phyloP scores from a whole-genome alignment of 371 early-diverging fungal genomes.

The Choanephora cucurbitarum region DNA sequence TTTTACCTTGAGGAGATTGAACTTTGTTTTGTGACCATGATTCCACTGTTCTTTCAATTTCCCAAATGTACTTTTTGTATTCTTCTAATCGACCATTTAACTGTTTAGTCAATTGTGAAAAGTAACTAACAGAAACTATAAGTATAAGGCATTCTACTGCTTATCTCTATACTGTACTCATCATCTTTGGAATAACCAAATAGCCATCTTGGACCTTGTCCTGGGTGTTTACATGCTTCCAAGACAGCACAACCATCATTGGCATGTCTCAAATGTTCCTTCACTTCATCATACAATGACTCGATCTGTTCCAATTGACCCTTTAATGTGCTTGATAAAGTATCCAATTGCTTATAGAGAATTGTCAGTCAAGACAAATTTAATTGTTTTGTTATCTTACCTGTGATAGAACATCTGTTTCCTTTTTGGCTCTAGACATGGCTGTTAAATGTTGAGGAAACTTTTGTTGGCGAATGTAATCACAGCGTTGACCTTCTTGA shows the following conservation, averaged over 20 bases:
- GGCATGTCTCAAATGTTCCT: conserved; percentile 39
- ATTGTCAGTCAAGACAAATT: too few species aligned
- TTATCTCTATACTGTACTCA: too few species aligned
- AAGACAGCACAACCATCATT: conserved; percentile 39
- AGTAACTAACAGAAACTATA: conserved; percentile 27
- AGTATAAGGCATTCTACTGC: background rate
- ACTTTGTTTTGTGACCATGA: conserved; percentile 38
- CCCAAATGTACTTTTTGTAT: conserved; percentile 45
- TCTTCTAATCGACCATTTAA: conserved; percentile 35
- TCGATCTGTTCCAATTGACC: conserved; percentile 29
- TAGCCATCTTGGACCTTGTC: conserved; percentile 37
- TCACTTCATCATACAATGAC: conserved; percentile 32
- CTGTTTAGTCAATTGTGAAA: conserved; percentile 29
- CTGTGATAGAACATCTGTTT: conserved; percentile 34
- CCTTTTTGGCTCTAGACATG: conserved; percentile 27
- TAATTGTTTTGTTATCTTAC: too few species aligned
- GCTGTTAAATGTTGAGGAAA: conserved; percentile 32
- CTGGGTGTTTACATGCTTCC: conserved; percentile 43
- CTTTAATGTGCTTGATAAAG: conserved; percentile 34
- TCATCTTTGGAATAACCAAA: conserved; percentile 44
- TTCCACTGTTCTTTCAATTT: conserved; percentile 44
- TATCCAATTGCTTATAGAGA: conserved; percentile 50
- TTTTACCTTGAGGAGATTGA: conserved; percentile 48
- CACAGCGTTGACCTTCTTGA: conserved; percentile 39
- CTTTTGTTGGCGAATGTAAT: conserved; percentile 38